Percentiles rank a stretch among this genome's conserved stretches.
Conservation (phyloP, 768 basidiomycete genomes). For the Suillus luteus region DNA sequence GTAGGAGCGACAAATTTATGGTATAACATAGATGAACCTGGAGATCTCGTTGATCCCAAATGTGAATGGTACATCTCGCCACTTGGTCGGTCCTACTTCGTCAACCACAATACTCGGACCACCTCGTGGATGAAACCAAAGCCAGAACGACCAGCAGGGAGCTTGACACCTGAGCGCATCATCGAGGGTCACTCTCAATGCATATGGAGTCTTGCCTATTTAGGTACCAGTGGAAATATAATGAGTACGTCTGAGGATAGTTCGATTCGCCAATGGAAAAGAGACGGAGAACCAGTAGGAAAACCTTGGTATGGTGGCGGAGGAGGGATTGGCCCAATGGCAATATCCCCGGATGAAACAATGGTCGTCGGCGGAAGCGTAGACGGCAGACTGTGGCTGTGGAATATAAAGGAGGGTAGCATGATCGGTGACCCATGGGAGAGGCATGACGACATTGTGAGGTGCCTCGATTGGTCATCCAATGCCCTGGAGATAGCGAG, state of each 20-base stretch:
- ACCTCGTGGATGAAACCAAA: not conserved
- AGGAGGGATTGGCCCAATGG: not conserved
- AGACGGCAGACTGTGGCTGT: not conserved
- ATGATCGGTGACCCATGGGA: not conserved
- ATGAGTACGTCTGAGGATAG: not conserved
- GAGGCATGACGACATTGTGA: conserved; percentile 3
- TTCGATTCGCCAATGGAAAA: not conserved
- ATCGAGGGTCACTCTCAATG: not conserved
- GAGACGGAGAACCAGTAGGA: not conserved
- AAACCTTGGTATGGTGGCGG: not conserved
- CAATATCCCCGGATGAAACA: not conserved
- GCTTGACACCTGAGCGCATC: not conserved
- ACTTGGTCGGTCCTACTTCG: conserved; percentile 1
- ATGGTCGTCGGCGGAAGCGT: not conserved
- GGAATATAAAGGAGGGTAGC: not conserved
- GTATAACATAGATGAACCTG: not conserved
- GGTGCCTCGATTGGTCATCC: conserved; percentile 16
- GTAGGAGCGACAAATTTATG: not conserved
- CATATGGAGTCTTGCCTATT: not conserved
- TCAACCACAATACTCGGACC: not conserved
- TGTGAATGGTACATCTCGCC: conserved; percentile 6
- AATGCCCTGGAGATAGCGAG: conserved; percentile 18
- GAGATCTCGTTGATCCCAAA: not conserved
- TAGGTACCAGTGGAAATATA: not conserved
- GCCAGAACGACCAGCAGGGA: not conserved